Evolutionary conservation across 495 filamentous ascomycete species (phyloP).

Genomic region (Penicillium bialowiezense): DNA sequence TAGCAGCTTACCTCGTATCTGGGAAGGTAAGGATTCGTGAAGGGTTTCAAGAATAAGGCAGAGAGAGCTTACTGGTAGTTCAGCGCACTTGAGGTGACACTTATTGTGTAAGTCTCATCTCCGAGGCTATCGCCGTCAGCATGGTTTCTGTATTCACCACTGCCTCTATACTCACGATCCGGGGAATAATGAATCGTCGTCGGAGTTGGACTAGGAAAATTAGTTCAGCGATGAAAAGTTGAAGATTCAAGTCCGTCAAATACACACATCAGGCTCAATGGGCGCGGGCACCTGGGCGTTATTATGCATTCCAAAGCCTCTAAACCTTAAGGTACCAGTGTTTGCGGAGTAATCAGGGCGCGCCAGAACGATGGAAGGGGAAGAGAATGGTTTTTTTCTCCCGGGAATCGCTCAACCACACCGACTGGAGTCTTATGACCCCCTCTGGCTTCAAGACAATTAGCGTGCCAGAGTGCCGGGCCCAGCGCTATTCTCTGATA

Average conservation of each 20-base stretch:
- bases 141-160: neutral
- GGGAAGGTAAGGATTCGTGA: neutral
- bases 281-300: conserved; percentile 7
- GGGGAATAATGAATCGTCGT: conserved; percentile 30
- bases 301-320: conserved; percentile 8
- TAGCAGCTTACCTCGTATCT: conserved; percentile 37
- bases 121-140: conserved; percentile 18
- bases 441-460: conserved; percentile 19
- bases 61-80: conserved; percentile 40
- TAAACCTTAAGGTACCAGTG: neutral
- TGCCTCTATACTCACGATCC: conserved; percentile 29
- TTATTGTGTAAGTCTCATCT: conserved; percentile 33
- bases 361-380: neutral
- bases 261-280: conserved; percentile 35
- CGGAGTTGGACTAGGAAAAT: conserved; percentile 18
- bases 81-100: conserved; percentile 38
- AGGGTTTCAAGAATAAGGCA: neutral
- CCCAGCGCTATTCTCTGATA: conserved; percentile 2
- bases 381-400: conserved; percentile 11
- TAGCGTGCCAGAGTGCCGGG: conserved; percentile 20
- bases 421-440: conserved; percentile 24
- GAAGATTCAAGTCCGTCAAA: neutral
- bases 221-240: neutral
- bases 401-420: conserved; percentile 14
- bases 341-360: neutral